phyloP scores from a whole-genome alignment of 2,329 filamentous ascomycete genomes.

The Helminthosporium solani region DNA sequence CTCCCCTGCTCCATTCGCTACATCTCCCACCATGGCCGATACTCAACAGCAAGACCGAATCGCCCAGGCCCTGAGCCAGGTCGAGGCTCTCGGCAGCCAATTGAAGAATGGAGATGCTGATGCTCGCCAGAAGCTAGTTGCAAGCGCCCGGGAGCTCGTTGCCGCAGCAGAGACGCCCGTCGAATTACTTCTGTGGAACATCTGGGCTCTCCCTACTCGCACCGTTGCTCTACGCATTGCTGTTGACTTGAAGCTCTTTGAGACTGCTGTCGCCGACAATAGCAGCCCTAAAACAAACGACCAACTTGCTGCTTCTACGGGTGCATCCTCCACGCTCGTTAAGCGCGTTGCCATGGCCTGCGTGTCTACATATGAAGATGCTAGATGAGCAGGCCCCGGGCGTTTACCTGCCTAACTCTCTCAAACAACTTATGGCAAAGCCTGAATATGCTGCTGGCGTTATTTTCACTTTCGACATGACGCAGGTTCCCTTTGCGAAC shows the following conservation, averaged over 20 bases:
- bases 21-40: not conserved
- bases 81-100: constrained; percentile 1
- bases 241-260: constrained; percentile 11
- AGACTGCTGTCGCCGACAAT: constrained; percentile 1
- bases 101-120: constrained; percentile 3
- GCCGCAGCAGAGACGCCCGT: constrained; percentile 6
- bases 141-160: constrained; percentile 8
- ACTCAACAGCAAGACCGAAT: constrained; percentile 2
- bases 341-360: constrained; percentile 8
- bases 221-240: constrained; percentile 8
- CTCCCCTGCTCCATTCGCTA: not conserved
- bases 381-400: constrained; percentile 5
- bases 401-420: constrained; percentile 1
- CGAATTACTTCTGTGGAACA: constrained; percentile 10
- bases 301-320: constrained; percentile 7
- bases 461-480: constrained; percentile 6
- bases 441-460: constrained; percentile 9
- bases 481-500: constrained; percentile 4
- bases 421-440: constrained; percentile 5
- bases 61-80: constrained; percentile 3
- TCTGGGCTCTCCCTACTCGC: constrained; percentile 9
- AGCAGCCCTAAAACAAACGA: constrained; percentile 5
- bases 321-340: constrained; percentile 8
- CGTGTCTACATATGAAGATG: constrained; percentile 9
- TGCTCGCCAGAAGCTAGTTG: constrained; percentile 7